A percentile compares a stretch with the other conserved stretches of the same genome.
These are phyloP conservation scores for Solanum rostratum DNA, from an alignment of 257 asterid species.

Conservation along the genomic window DNA sequence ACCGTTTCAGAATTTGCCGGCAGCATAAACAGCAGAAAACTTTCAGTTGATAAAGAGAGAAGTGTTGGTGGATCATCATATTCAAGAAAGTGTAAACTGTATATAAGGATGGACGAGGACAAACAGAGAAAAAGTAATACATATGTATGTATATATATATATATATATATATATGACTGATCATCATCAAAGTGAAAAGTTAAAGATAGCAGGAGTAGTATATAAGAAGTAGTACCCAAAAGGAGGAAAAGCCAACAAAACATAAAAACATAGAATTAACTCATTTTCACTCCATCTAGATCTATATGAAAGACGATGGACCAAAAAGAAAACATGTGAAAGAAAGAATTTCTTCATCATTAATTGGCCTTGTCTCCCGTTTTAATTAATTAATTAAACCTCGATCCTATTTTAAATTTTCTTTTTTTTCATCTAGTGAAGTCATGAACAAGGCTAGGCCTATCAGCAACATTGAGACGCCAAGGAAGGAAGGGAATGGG, in stretches of 20 bases:
- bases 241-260: neutral
- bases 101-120: neutral
- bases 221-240: neutral
- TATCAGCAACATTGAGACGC: constrained; percentile 65
- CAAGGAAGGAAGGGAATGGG: constrained; percentile 50
- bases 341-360: constrained; percentile 21
- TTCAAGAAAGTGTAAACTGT: neutral
- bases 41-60: neutral
- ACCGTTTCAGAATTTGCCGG: neutral
- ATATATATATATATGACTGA: neutral
- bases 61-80: neutral
- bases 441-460: constrained; percentile 61
- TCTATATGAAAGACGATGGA: constrained; percentile 24
- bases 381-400: neutral
- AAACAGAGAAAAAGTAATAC: neutral
- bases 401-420: neutral
- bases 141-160: neutral
- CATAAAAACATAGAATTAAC: constrained; percentile 47
- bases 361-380: neutral
- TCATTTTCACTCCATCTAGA: constrained; percentile 76
- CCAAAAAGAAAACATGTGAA: constrained; percentile 23
- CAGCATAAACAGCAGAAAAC: neutral
- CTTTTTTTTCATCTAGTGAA: constrained; percentile 39
- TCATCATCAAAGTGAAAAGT: constrained; percentile 8
- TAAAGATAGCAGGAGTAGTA: neutral